phyloP scores from a whole-genome alignment of 441 rosid genomes.

The Gossypium schwendimanii region DNA sequence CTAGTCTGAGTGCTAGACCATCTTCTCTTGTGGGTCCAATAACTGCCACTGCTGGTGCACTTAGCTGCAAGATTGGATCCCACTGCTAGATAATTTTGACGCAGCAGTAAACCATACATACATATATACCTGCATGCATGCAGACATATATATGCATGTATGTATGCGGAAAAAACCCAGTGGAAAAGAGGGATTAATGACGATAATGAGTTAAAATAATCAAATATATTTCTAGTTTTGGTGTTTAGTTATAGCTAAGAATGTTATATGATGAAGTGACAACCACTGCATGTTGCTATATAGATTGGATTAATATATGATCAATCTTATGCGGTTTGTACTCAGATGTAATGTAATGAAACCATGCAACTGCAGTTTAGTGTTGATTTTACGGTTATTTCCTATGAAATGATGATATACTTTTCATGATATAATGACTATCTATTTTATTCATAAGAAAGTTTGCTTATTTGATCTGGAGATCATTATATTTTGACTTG shows the following conservation, averaged over 20 bases:
- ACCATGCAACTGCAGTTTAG: neutral
- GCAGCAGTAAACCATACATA: neutral
- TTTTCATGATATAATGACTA: neutral
- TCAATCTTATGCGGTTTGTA: neutral
- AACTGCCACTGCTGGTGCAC: slow-evolving; percentile 43
- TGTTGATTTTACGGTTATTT: neutral
- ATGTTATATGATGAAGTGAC: neutral
- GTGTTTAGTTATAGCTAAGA: neutral
- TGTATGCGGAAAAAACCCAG: neutral
- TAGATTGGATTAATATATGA: neutral
- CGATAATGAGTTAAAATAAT: neutral
- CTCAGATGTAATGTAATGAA: neutral
- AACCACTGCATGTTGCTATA: neutral
- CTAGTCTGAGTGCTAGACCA: slow-evolving; percentile 55
- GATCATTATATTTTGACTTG: neutral
- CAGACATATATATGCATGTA: no score
- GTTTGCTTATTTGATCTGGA: neutral
- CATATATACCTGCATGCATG: neutral
- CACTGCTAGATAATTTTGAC: slow-evolving; percentile 23
- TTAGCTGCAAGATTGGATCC: slow-evolving; percentile 37
- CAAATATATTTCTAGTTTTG: neutral
- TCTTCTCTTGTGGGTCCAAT: slow-evolving; percentile 42
- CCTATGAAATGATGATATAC: neutral
- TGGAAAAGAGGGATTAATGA: neutral
- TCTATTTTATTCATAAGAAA: neutral